These are phyloP conservation scores for Penicillium sp. DNA, from an alignment of 2,329 filamentous ascomycete species.

Conservation along the genomic window DNA sequence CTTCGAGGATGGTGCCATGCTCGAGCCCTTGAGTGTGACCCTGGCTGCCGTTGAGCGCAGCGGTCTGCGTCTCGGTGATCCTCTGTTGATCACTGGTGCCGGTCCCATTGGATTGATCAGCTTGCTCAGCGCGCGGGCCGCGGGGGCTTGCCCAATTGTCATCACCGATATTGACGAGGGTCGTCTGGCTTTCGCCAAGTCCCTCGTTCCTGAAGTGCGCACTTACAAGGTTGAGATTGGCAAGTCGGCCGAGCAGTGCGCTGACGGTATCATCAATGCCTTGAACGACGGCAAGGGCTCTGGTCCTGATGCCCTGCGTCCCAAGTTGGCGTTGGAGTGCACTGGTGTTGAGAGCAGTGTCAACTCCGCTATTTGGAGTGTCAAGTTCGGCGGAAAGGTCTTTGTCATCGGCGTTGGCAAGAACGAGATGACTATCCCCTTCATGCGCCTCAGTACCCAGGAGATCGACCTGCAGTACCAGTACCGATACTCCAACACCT, in stretches of 20 bases:
- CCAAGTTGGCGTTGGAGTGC: conserved; percentile 82
- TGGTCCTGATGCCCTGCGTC: conserved; percentile 65
- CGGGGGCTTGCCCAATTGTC: conserved; percentile 85
- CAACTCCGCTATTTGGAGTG: conserved; percentile 79
- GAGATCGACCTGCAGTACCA: conserved; percentile 97
- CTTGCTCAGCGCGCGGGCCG: conserved; percentile 78
- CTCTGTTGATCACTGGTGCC: conserved; percentile 85
- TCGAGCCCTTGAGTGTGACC: conserved; percentile 88
- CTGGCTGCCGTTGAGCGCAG: conserved; percentile 85
- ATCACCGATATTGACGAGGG: conserved; percentile 94
- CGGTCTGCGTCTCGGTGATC: conserved; percentile 77
- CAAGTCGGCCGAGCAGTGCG: conserved; percentile 66
- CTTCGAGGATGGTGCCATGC: conserved; percentile 84
- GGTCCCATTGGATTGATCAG: conserved; percentile 93
- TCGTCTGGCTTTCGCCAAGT: conserved; percentile 79
- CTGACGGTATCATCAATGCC: conserved; percentile 65
- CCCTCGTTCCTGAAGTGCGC: conserved; percentile 74
- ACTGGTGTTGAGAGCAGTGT: conserved; percentile 93
- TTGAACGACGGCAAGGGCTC: conserved; percentile 56
- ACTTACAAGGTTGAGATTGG: conserved; percentile 62
- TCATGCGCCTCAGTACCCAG: conserved; percentile 86
- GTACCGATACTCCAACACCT: conserved; percentile 95
- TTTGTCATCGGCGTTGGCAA: conserved; percentile 95
- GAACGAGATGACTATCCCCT: conserved; percentile 93
- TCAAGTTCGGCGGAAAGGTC: conserved; percentile 94